Base-by-base conservation (phyloP, 306 rosid genomes). In the Herpetospermum pedunculosum region DNA sequence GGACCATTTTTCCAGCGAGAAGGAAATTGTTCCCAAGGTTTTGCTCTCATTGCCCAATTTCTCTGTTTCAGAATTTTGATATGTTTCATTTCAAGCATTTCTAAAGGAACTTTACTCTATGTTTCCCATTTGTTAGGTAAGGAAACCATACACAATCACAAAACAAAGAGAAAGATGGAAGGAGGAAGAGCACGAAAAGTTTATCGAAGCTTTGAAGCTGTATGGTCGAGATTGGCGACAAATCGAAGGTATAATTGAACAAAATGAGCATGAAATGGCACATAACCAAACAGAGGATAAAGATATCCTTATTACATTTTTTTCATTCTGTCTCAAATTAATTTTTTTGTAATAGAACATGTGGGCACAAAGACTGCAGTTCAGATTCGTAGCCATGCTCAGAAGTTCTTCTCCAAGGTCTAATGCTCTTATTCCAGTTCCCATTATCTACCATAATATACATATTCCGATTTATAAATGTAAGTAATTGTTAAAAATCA, bases 371-470 rank as follows among this genome's bases (percentile, higher is more conserved):
- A 92, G 85, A 92, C 92, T 79, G 96, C 96, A 3, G 98, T 92
- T 84, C 98, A 92, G 89, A 92, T 92, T 77, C 89, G 98, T 83
- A 92, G 98, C 74, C 98, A 92, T 83, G 96, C 98, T 77, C 98
- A 92, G 83, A 92, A 92, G 84, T 88, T 92, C 80, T 92, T 92
- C 75, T 87, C 88, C 75, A 92, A 92, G 98, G 98, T 92, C 79
- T 21, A 68, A 13, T 43, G 73, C 73, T 68, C 73, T 68, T 80
- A 73, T 82, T 82, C 80, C 81, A 81, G 67, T 79, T 13, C 49
- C 75, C 49, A 77, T 77, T 74, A 73, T 80, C 64, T 57, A 78
- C 77, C 80, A 59, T 83, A 72, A 54, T 76, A 74, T 81, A 26
- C 55, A 41, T 65, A 65, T 72, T 59, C 74, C 74, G 49, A 76